Conservation (phyloP, 768 basidiomycete species). For the Trametes cingulata region DNA sequence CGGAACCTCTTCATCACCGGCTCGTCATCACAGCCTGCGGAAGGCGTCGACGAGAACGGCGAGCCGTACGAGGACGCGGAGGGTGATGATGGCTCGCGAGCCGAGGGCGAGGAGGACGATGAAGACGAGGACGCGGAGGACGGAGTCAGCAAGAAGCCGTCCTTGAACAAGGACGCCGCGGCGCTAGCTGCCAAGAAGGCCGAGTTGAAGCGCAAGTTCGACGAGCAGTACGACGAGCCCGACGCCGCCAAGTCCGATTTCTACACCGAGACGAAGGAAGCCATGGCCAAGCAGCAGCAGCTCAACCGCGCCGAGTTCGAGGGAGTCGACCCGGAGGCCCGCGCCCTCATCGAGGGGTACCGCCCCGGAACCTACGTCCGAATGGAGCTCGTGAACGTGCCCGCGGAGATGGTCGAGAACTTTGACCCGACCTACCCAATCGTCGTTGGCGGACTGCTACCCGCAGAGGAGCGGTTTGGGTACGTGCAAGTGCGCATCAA, state of each 20-base stretch:
- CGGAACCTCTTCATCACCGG: slow-evolving; percentile 91
- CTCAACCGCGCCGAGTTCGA: slow-evolving; percentile 87
- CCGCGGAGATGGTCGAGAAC: slow-evolving; percentile 89
- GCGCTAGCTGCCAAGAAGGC: slow-evolving; percentile 86
- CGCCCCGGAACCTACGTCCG: slow-evolving; percentile 92
- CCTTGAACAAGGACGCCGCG: slow-evolving; percentile 35
- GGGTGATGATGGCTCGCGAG: slow-evolving; percentile 30
- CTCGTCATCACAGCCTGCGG: slow-evolving; percentile 36
- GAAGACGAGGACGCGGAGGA: slow-evolving; percentile 38
- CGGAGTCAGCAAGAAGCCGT: slow-evolving; percentile 33
- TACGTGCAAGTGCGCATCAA: slow-evolving; percentile 96
- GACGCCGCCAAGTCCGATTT: slow-evolving; percentile 80
- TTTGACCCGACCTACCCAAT: slow-evolving; percentile 93
- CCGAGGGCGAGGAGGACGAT: slow-evolving; percentile 41
- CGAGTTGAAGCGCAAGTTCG: slow-evolving; percentile 89
- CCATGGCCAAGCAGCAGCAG: slow-evolving; percentile 80
- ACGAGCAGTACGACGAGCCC: slow-evolving; percentile 94
- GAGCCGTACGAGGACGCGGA: slow-evolving; percentile 42
- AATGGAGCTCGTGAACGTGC: slow-evolving; percentile 81
- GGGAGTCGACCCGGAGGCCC: slow-evolving; percentile 70
- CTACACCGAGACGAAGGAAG: slow-evolving; percentile 89
- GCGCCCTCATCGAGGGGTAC: slow-evolving; percentile 87
- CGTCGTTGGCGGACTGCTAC: slow-evolving; percentile 86
- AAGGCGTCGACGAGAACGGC: slow-evolving; percentile 38
- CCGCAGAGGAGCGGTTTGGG: slow-evolving; percentile 90